phyloP scores from a whole-genome alignment of 2,329 filamentous ascomycete genomes.

The Lachnellula arida region DNA sequence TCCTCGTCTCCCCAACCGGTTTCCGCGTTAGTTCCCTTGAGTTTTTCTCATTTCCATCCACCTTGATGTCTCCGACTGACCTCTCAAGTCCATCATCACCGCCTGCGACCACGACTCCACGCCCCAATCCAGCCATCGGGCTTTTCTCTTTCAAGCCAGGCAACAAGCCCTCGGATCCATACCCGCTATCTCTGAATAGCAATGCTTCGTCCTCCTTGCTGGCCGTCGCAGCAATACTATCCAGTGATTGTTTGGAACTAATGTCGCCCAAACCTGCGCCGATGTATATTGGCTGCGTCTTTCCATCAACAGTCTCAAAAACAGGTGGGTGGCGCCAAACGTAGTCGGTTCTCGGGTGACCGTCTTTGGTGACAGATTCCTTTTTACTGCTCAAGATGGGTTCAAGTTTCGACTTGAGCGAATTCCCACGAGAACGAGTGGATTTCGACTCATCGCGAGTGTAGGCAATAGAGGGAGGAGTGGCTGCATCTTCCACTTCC shows the following conservation, averaged over 20 bases:
- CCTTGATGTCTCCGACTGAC: not conserved
- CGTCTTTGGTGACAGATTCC: slow-evolving; percentile 21
- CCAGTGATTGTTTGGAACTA: not conserved
- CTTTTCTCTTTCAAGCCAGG: slow-evolving; percentile 14
- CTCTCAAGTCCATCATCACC: not conserved
- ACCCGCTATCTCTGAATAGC: slow-evolving; percentile 18
- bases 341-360: slow-evolving; percentile 23
- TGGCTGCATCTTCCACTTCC: slow-evolving; percentile 10
- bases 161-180: slow-evolving; percentile 18
- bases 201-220: slow-evolving; percentile 9
- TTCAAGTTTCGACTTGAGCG: slow-evolving; percentile 7
- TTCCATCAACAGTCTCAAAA: slow-evolving; percentile 14
- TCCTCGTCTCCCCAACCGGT: not conserved
- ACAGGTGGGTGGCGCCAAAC: slow-evolving; percentile 28
- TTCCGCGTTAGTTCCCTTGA: not conserved
- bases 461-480: slow-evolving; percentile 12
- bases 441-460: slow-evolving; percentile 8
- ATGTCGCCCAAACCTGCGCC: slow-evolving; percentile 11
- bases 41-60: not conserved
- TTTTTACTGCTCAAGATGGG: slow-evolving; percentile 24
- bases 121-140: not conserved
- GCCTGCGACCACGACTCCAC: not conserved
- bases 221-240: not conserved
- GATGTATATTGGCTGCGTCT: slow-evolving; percentile 17
- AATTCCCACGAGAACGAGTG: slow-evolving; percentile 2